Evolutionary conservation across 108 stramenopile genomes (phyloP).

Genomic region (Cyclotella choctawhatcheeana): DNA sequence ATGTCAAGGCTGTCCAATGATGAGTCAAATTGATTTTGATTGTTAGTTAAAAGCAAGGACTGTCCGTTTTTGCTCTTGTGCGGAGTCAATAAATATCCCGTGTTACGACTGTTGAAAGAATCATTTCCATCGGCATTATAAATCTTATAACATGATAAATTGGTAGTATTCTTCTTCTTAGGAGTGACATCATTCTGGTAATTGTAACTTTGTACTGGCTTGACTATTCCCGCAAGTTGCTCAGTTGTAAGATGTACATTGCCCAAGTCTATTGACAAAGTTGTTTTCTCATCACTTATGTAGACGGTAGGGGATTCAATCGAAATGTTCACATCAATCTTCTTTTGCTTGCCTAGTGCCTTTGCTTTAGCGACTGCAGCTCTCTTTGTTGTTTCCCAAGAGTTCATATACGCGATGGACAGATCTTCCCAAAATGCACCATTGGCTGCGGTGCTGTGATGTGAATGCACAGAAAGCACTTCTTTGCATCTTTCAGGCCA

Average conservation of each 20-base stretch:
- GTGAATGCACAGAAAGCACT: constrained; percentile 21
- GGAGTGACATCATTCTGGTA: constrained; percentile 1
- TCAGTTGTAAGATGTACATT: constrained; percentile 53
- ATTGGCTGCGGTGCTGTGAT: constrained; percentile 12
- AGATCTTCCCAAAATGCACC: constrained; percentile 59
- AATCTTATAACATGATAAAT: too few species aligned
- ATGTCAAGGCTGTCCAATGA: background rate
- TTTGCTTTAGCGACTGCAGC: constrained; percentile 50
- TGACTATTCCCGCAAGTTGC: constrained; percentile 49
- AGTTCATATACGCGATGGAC: constrained; percentile 54
- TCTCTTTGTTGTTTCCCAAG: constrained; percentile 43
- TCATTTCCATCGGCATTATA: background rate
- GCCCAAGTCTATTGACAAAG: constrained; percentile 59
- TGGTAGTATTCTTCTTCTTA: background rate
- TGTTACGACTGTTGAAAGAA: background rate
- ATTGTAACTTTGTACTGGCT: background rate
- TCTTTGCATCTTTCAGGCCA: constrained; percentile 53
- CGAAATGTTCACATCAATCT: constrained; percentile 53
- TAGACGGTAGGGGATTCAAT: constrained; percentile 56
- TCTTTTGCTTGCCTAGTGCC: constrained; percentile 50
- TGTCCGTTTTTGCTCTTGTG: background rate
- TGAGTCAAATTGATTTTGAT: background rate
- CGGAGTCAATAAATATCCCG: background rate
- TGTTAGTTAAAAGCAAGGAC: background rate
- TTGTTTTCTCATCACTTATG: constrained; percentile 36